phyloP scores from a whole-genome alignment of 2,329 filamentous ascomycete genomes.

The Ophiostoma ulmi region DNA sequence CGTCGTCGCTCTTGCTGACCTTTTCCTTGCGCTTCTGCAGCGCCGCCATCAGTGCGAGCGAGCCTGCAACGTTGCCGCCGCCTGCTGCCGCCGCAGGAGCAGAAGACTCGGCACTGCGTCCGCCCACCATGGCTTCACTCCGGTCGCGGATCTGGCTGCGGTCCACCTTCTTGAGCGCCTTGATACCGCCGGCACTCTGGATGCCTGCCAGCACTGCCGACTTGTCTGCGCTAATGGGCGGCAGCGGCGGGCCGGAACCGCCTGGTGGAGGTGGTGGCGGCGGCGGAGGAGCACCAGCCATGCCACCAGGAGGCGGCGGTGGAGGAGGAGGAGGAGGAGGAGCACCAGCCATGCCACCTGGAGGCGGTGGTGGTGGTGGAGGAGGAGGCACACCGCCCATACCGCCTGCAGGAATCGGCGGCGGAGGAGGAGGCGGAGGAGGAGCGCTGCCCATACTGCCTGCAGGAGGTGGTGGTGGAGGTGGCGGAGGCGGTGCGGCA shows the following conservation, averaged over 20 bases:
- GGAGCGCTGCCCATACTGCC: conserved; percentile 28
- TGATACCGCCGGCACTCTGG: conserved; percentile 62
- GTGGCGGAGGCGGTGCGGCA: conserved; percentile 33
- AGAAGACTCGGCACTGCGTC: conserved; percentile 40
- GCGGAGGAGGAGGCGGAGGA: conserved; percentile 38
- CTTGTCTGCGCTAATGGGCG: conserved; percentile 44
- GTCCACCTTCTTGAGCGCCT: conserved; percentile 69
- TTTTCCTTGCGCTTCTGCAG: conserved; percentile 83
- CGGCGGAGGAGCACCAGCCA: conserved; percentile 42
- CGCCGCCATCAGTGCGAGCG: conserved; percentile 74
- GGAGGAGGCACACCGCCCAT: conserved; percentile 31
- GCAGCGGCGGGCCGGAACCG: conserved; percentile 44
- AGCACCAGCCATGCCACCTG: conserved; percentile 33
- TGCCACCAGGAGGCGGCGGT: conserved; percentile 38
- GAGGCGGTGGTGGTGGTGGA: conserved; percentile 37
- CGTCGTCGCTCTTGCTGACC: conserved; percentile 67
- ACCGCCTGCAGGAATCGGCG: conserved; percentile 29
- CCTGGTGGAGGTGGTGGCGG: conserved; percentile 46
- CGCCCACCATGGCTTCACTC: conserved; percentile 58
- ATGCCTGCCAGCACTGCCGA: conserved; percentile 66
- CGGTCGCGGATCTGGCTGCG: conserved; percentile 65
- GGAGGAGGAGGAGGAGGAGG: conserved; percentile 40
- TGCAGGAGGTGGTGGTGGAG: background rate
- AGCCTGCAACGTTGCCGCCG: conserved; percentile 67
- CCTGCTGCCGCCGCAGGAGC: conserved; percentile 56